Evolutionary conservation across 2,329 filamentous ascomycete genomes (phyloP).

Genomic region (Lithohypha guttulata): DNA sequence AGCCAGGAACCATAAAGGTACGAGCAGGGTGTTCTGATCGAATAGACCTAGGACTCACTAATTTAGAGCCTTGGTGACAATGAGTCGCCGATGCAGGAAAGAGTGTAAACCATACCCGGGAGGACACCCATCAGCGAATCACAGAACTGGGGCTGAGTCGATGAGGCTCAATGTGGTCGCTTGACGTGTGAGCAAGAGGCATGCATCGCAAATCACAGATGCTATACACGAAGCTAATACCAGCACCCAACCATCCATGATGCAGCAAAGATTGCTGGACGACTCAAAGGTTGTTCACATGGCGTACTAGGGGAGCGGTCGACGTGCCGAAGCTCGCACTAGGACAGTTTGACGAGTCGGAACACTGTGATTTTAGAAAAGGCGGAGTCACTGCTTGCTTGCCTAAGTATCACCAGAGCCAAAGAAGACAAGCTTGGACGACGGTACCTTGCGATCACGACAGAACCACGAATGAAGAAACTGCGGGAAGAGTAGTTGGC

Average conservation of each 20-base stretch:
- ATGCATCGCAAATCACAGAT: conserved; percentile 4
- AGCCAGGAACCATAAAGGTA: conserved; percentile 5
- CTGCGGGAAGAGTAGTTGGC: not conserved
- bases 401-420: not conserved
- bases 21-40: conserved; percentile 9
- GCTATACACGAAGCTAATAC: conserved; percentile 8
- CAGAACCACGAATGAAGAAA: conserved; percentile 1
- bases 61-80: conserved; percentile 1
- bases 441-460: conserved; percentile 3
- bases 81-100: not conserved
- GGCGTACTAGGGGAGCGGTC: not conserved
- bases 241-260: conserved; percentile 1
- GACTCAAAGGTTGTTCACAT: not conserved
- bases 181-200: not conserved
- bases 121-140: conserved; percentile 3
- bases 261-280: not conserved
- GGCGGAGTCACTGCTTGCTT: conserved; percentile 3
- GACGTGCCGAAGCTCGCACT: conserved; percentile 8
- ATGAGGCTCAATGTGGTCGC: conserved; percentile 5
- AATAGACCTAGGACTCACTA: conserved; percentile 8
- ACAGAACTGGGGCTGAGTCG: conserved; percentile 6
- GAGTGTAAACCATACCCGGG: not conserved
- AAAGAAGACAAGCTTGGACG: not conserved
- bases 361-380: not conserved
- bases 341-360: not conserved